phyloP scores from a whole-genome alignment of 2,329 filamentous ascomycete genomes.

The Venturiaceae sp. region DNA sequence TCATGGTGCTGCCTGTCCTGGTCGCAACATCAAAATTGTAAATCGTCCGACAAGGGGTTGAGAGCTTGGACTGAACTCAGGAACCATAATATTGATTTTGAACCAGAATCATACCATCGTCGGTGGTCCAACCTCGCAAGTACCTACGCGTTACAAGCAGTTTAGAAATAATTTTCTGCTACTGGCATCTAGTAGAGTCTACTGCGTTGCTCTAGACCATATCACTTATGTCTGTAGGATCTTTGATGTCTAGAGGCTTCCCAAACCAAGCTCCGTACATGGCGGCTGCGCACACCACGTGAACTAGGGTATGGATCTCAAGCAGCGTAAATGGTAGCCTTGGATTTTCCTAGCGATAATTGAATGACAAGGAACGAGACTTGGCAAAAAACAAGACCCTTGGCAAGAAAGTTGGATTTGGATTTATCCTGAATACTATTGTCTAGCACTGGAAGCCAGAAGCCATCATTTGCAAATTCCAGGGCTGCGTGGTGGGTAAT shows the following conservation, averaged over 20 bases:
- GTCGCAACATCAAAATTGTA: too few species aligned
- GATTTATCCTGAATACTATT: slow-evolving; percentile 14
- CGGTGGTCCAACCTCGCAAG: too few species aligned
- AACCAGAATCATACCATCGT: too few species aligned
- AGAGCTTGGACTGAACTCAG: too few species aligned
- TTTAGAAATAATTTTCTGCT: neutral
- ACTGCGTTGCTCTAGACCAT: neutral
- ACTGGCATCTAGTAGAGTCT: neutral
- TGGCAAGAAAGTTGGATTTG: slow-evolving; percentile 15
- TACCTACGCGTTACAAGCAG: too few species aligned
- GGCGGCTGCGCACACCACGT: slow-evolving; percentile 23
- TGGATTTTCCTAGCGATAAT: slow-evolving; percentile 20
- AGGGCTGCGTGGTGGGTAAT: slow-evolving; percentile 12
- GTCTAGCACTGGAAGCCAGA: slow-evolving; percentile 11
- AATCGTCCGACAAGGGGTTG: too few species aligned
- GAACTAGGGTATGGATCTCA: slow-evolving; percentile 25
- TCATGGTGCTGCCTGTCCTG: too few species aligned
- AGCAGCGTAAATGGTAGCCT: slow-evolving; percentile 27
- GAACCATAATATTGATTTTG: too few species aligned
- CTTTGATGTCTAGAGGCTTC: slow-evolving; percentile 21
- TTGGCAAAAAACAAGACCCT: slow-evolving; percentile 25
- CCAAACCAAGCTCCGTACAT: slow-evolving; percentile 25
- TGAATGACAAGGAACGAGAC: slow-evolving; percentile 29
- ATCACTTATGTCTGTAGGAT: slow-evolving; percentile 7
- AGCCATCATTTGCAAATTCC: slow-evolving; percentile 11